Evolutionary conservation across 768 basidiomycete genomes (phyloP).

Genomic region (Boletus vermiculosoides): DNA sequence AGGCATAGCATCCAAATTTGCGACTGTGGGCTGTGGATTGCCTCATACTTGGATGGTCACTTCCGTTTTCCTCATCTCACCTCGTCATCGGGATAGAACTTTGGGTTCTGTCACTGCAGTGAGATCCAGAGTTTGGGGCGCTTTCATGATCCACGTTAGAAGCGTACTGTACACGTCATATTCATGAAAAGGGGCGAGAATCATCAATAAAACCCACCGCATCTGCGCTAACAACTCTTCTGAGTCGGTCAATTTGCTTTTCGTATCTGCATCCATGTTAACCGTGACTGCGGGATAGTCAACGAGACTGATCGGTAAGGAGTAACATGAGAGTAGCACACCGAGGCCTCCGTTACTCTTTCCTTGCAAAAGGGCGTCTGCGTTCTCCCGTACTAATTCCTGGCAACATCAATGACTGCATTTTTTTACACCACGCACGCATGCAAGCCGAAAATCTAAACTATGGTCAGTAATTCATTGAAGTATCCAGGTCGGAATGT

Average conservation of each 20-base stretch:
- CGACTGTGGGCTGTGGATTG: background rate
- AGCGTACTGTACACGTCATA: slow-evolving; percentile 35
- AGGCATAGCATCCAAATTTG: slow-evolving; percentile 51
- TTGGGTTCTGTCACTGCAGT: slow-evolving; percentile 54
- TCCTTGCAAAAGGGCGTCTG: slow-evolving; percentile 6
- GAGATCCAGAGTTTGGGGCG: slow-evolving; percentile 61
- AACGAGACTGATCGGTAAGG: background rate
- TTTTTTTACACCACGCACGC: background rate
- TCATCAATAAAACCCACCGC: slow-evolving; percentile 5
- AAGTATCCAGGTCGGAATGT: background rate
- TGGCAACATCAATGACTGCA: slow-evolving; percentile 1
- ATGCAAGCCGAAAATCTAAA: background rate
- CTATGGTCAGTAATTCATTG: background rate
- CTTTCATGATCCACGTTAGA: slow-evolving; percentile 55
- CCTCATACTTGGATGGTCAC: background rate
- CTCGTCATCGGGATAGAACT: slow-evolving; percentile 57
- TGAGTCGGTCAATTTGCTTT: slow-evolving; percentile 12
- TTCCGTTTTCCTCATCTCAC: slow-evolving; percentile 7
- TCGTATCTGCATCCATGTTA: slow-evolving; percentile 23
- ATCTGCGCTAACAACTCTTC: slow-evolving; percentile 17
- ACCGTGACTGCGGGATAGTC: slow-evolving; percentile 16
- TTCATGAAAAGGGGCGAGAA: background rate
- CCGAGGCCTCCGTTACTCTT: slow-evolving; percentile 31
- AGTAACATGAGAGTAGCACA: slow-evolving; percentile 13
- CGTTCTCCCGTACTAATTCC: slow-evolving; percentile 9